A percentile compares a stretch with the other conserved stretches of the same genome.
phyloP scores from a whole-genome alignment of 495 filamentous ascomycete genomes.

The Xylaria scruposa region DNA sequence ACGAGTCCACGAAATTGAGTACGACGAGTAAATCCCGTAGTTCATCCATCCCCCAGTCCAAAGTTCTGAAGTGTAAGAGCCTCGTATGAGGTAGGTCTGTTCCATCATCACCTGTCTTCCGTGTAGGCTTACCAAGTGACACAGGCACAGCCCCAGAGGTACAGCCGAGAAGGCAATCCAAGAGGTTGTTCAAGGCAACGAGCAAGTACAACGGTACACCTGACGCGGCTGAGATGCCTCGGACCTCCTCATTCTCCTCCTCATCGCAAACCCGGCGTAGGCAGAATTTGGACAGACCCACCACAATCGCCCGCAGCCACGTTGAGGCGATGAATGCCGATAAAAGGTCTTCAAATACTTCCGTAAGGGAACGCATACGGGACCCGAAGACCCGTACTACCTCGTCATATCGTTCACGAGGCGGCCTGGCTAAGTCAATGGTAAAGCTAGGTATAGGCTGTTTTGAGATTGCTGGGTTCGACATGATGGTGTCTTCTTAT shows the following conservation, averaged over 20 bases:
- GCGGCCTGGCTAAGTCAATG: slow-evolving; percentile 66
- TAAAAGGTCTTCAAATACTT: slow-evolving; percentile 57
- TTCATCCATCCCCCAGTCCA: slow-evolving; percentile 72
- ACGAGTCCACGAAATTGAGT: slow-evolving; percentile 59
- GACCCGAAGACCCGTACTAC: slow-evolving; percentile 54
- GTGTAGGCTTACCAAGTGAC: not conserved
- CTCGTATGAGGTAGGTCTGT: not conserved
- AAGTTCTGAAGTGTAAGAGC: slow-evolving; percentile 69
- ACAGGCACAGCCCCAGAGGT: slow-evolving; percentile 58
- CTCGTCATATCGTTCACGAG: slow-evolving; percentile 59
- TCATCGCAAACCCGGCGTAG: slow-evolving; percentile 56
- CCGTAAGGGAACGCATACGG: slow-evolving; percentile 47
- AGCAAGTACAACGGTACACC: slow-evolving; percentile 65
- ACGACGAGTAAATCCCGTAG: slow-evolving; percentile 63
- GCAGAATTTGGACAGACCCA: slow-evolving; percentile 36
- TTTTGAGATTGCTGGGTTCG: not conserved
- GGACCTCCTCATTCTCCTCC: slow-evolving; percentile 68
- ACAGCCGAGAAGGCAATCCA: slow-evolving; percentile 71
- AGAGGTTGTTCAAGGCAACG: slow-evolving; percentile 65
- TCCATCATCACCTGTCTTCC: not conserved
- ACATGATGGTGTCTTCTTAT: slow-evolving; percentile 11
- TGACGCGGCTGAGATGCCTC: slow-evolving; percentile 59
- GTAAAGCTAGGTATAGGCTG: slow-evolving; percentile 48
- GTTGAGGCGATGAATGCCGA: slow-evolving; percentile 22
- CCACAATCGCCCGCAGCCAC: not conserved